Evolutionary conservation across 148 eudicot genomes (phyloP).

Genomic region (Cornus suecica): DNA sequence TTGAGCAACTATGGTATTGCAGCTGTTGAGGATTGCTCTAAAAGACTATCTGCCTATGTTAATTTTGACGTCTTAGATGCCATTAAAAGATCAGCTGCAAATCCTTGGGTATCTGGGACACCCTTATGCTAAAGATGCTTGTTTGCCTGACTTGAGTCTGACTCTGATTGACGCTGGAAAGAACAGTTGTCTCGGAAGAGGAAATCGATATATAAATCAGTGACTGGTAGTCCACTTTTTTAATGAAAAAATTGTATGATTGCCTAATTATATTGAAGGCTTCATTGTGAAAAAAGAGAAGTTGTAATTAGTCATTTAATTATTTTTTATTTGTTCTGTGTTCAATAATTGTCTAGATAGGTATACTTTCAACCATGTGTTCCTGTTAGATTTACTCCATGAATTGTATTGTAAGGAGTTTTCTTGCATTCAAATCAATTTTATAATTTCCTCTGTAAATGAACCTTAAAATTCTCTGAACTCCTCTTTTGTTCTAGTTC

Average conservation of each 20-base stretch:
- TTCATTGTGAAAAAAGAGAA: neutral
- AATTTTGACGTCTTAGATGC: constrained; percentile 19
- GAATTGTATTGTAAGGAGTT: neutral
- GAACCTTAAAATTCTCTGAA: too few relatives aligned
- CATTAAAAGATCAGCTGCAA: constrained; percentile 17
- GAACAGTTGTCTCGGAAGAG: constrained; percentile 23
- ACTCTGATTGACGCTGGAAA: constrained; percentile 17
- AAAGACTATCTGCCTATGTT: constrained; percentile 10
- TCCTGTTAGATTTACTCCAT: neutral
- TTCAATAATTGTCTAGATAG: neutral
- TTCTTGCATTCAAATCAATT: neutral
- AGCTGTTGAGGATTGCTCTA: constrained; percentile 21
- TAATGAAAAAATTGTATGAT: neutral
- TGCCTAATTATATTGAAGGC: neutral
- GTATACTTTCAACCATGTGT: neutral
- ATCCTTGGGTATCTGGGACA: constrained; percentile 21
- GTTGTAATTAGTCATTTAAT: too few relatives aligned
- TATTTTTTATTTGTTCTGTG: neutral
- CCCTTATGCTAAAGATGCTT: constrained; percentile 18
- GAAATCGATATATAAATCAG: constrained; percentile 8
- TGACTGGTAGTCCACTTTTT: constrained; percentile 9
- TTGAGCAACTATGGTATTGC: constrained; percentile 17
- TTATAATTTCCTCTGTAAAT: too few relatives aligned
- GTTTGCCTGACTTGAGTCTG: constrained; percentile 22
- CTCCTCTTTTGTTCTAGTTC: too few relatives aligned